Percentiles rank a stretch among this genome's conserved stretches.
phyloP scores from a whole-genome alignment of 176 grass and related monocot genomes.

The Saccharum officinarum region DNA sequence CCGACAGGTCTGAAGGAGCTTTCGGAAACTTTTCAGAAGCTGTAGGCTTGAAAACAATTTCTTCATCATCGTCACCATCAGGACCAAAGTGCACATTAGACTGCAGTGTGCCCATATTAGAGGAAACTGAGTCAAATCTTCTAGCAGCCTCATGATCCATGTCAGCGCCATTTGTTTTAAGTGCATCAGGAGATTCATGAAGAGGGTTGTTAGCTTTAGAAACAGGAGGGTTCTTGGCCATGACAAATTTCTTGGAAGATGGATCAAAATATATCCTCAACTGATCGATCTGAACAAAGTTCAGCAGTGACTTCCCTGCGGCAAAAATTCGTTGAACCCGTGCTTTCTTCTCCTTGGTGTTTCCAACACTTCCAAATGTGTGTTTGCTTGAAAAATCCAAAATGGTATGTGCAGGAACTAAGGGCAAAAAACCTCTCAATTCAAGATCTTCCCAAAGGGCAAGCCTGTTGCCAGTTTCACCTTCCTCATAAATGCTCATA shows the following conservation, averaged over 20 bases:
- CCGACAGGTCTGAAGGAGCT: slow-evolving; percentile 18
- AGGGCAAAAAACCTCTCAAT: slow-evolving; percentile 84
- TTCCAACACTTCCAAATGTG: slow-evolving; percentile 57
- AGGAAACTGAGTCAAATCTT: slow-evolving; percentile 30
- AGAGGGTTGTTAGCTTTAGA: slow-evolving; percentile 9
- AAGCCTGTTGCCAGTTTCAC: slow-evolving; percentile 78
- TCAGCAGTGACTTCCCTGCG: slow-evolving; percentile 58
- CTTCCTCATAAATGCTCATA: slow-evolving; percentile 73
- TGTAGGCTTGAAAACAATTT: slow-evolving; percentile 85
- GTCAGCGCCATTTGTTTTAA: slow-evolving; percentile 17
- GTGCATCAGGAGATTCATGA: slow-evolving; percentile 7
- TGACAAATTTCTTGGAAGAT: slow-evolving; percentile 63
- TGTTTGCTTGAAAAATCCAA: slow-evolving; percentile 89
- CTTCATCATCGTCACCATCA: slow-evolving; percentile 92
- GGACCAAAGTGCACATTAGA: slow-evolving; percentile 33
- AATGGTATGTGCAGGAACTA: slow-evolving; percentile 77
- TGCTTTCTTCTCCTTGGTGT: slow-evolving; percentile 60
- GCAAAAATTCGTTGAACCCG: slow-evolving; percentile 79
- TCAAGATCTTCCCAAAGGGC: slow-evolving; percentile 86
- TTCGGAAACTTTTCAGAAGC: slow-evolving; percentile 47
- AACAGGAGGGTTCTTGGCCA: slow-evolving; percentile 56
- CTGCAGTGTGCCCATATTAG: slow-evolving; percentile 25
- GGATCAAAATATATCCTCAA: slow-evolving; percentile 77
- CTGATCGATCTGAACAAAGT: slow-evolving; percentile 63
- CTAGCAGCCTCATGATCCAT: slow-evolving; percentile 21